Percentiles rank a stretch among this genome's conserved stretches.
These are phyloP conservation scores for Thermomucor indicae-seudaticae DNA, from an alignment of 371 early-diverging fungal species.

Conservation along the genomic window DNA sequence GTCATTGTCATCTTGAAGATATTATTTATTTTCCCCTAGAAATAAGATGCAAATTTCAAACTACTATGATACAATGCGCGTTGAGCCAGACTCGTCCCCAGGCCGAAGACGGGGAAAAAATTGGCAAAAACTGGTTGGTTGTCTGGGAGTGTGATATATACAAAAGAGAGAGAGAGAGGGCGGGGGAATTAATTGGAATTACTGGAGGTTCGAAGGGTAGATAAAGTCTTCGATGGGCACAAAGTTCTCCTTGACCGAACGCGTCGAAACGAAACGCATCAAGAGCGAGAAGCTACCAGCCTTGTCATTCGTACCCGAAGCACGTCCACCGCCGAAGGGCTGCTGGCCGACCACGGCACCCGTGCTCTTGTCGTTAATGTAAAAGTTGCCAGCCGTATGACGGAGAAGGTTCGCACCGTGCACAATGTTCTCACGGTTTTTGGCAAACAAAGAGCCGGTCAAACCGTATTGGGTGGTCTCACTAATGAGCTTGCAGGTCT, in stretches of 20 bases:
- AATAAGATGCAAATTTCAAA: too few species aligned
- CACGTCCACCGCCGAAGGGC: constrained; percentile 94
- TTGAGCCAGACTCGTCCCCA: too few species aligned
- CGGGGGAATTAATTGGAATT: not conserved
- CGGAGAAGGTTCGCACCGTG: constrained; percentile 75
- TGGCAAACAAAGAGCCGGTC: constrained; percentile 89
- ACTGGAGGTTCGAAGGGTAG: constrained; percentile 81
- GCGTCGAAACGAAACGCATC: constrained; percentile 86
- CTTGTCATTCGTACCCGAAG: constrained; percentile 98
- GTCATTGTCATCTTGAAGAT: too few species aligned
- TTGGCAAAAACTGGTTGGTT: too few species aligned
- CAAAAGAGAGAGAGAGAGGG: not conserved
- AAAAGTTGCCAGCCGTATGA: constrained; percentile 96
- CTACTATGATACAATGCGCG: too few species aligned
- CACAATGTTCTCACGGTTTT: constrained; percentile 79
- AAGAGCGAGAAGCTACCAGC: constrained; percentile 74
- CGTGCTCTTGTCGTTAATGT: constrained; percentile 98
- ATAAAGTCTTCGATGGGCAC: constrained; percentile 70
- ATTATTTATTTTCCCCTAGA: too few species aligned
- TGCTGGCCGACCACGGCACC: constrained; percentile 98
- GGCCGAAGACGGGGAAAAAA: too few species aligned
- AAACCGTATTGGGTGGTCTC: constrained; percentile 85
- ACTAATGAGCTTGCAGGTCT: constrained; percentile 73
- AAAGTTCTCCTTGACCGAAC: constrained; percentile 96
- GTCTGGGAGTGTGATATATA: too few species aligned